Evolutionary conservation across 495 filamentous ascomycete genomes (phyloP), one percentile per base, ranked within the genome.

Genomic region (Daldinia grandis): DNA sequence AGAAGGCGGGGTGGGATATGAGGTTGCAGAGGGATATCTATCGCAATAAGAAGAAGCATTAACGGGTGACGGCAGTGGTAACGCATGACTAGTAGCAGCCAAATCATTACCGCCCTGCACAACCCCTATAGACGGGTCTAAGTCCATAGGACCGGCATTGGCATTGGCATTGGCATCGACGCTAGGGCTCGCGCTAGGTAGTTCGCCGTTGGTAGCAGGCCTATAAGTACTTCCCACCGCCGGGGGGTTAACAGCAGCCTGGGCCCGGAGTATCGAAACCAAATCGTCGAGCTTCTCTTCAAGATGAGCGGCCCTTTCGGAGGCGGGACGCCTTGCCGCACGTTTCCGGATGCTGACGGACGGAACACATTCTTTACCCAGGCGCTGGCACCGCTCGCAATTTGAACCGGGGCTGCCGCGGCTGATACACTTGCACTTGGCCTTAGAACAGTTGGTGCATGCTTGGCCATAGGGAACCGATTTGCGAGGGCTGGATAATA

Each of bases 371-470:
- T 81, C 74, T 63, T 80, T 80, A 19, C 72, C 71, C 7, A 84
- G 53, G 1, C 82, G 80, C 42, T 79, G 78, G 66, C 87, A 89
- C 74, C 87, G 84, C 61, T 88, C 84, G 63, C 86, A 88, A 40
- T 69, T 72, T 25, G 73, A 59, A 5, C 80, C 80, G 4, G 65
- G 33, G 14, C 78, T 74, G 38, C 80, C 64, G 25, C 70, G 70
- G 35, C 56, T 73, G 25, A 87, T 81, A 66, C 87, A 88, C 68
- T 84, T 84, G 71, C 85, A 87, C 70, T 88, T 89, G 27, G 86
- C 82, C 12, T 80, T 81, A 19, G 81, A 82, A 68, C 87, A 89
- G 60, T 85, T 86, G 54, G 80, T 76, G 67, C 87, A 89, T 9
- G 87, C 85, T 28, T 84, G 79, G 17, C 86, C 86, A 64, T 76